These are phyloP conservation scores for Ogataea glucozyma DNA, from an alignment of 805 yeast genomes.

Conservation along the genomic window DNA sequence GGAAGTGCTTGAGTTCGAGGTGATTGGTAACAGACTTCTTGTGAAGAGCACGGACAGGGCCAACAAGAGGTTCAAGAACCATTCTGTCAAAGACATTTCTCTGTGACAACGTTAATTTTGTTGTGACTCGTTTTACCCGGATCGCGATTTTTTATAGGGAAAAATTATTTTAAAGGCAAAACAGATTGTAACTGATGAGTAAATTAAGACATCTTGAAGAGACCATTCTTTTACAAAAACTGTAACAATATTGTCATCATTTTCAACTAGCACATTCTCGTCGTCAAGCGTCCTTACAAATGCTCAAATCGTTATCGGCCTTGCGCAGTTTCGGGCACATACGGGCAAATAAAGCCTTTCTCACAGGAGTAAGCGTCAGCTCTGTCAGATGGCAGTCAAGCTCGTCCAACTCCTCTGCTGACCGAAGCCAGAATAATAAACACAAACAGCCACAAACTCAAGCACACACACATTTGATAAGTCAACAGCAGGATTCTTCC, in stretches of 20 bases:
- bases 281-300: not conserved
- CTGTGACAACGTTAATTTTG: constrained; percentile 1
- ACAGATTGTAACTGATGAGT: not conserved
- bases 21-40: constrained; percentile 78
- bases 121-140: not conserved
- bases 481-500: too few species aligned
- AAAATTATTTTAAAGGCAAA: too few species aligned
- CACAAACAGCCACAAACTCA: constrained; percentile 21
- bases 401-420: constrained; percentile 22
- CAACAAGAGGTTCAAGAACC: constrained; percentile 81
- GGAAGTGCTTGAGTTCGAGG: constrained; percentile 54
- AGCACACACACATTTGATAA: too few species aligned
- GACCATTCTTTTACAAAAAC: too few species aligned
- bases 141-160: not conserved
- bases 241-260: too few species aligned
- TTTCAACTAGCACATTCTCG: too few species aligned
- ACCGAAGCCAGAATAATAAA: constrained; percentile 15
- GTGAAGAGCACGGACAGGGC: constrained; percentile 79
- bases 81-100: constrained; percentile 47
- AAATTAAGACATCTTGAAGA: too few species aligned
- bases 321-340: too few species aligned
- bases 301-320: too few species aligned
- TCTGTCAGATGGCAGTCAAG: constrained; percentile 25
- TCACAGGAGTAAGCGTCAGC: too few species aligned
- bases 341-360: not conserved